Percentiles rank a stretch among this genome's conserved stretches.
phyloP scores from a whole-genome alignment of 108 stramenopile species.

The Cylindrotheca fusiformis region DNA sequence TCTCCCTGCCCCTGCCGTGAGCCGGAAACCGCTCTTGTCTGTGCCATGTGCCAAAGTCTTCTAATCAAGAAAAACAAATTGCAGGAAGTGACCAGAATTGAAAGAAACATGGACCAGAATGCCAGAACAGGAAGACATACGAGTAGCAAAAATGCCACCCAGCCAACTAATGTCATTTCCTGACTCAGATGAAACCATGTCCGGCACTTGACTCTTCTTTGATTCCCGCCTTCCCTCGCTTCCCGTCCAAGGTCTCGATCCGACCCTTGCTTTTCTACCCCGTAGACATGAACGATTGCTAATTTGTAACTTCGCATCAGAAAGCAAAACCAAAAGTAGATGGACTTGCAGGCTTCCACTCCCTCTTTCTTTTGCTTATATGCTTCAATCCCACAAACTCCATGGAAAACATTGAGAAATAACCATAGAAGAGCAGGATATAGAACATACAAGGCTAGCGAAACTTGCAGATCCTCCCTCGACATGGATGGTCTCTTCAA shows the following conservation, averaged over 20 bases:
- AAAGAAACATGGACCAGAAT: slow-evolving; percentile 32
- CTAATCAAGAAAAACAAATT: slow-evolving; percentile 15
- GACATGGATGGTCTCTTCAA: background rate
- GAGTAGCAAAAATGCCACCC: slow-evolving; percentile 27
- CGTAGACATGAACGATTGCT: slow-evolving; percentile 11
- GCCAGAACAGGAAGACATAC: slow-evolving; percentile 34
- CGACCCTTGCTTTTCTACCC: background rate
- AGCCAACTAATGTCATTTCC: slow-evolving; percentile 21
- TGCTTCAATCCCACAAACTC: slow-evolving; percentile 26
- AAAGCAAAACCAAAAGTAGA: slow-evolving; percentile 17
- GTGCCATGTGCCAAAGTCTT: slow-evolving; percentile 28
- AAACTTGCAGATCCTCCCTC: slow-evolving; percentile 20
- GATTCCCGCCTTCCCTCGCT: background rate
- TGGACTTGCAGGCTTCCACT: slow-evolving; percentile 14
- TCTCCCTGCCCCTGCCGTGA: background rate
- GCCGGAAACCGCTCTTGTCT: background rate
- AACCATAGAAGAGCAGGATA: slow-evolving; percentile 35
- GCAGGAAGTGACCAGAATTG: slow-evolving; percentile 9
- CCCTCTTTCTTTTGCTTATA: slow-evolving; percentile 23
- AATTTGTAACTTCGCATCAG: slow-evolving; percentile 30
- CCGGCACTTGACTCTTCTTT: slow-evolving; percentile 25
- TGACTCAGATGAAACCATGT: slow-evolving; percentile 31
- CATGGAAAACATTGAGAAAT: slow-evolving; percentile 33
- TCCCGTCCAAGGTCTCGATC: background rate
- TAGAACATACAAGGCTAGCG: slow-evolving; percentile 27